phyloP scores from a whole-genome alignment of 805 yeast genomes.

The Scheffersomyces ergatensis region DNA sequence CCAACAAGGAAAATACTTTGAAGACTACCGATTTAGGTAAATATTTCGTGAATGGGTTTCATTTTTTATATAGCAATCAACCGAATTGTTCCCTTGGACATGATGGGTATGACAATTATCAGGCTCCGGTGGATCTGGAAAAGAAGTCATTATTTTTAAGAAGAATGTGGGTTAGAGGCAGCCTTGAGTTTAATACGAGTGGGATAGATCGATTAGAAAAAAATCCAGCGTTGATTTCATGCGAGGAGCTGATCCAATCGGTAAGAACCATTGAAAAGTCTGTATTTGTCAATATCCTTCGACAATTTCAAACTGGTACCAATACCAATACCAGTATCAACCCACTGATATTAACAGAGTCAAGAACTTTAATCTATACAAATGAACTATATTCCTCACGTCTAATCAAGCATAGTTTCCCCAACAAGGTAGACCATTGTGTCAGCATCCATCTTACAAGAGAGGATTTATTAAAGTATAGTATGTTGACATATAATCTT shows the following conservation, averaged over 20 bases:
- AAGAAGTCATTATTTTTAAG: slow-evolving; percentile 41
- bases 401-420: slow-evolving; percentile 2
- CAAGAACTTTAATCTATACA: slow-evolving; percentile 62
- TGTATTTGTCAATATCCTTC: slow-evolving; percentile 53
- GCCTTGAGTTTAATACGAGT: slow-evolving; percentile 37
- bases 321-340: too few relatives aligned
- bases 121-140: slow-evolving; percentile 49
- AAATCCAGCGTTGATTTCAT: slow-evolving; percentile 38
- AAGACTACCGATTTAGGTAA: too few relatives aligned
- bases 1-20: not conserved
- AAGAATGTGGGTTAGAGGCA: slow-evolving; percentile 82
- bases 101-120: slow-evolving; percentile 83
- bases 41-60: slow-evolving; percentile 46
- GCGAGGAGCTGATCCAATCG: slow-evolving; percentile 52
- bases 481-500: slow-evolving; percentile 76
- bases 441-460: slow-evolving; percentile 15
- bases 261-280: slow-evolving; percentile 34
- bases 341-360: slow-evolving; percentile 42
- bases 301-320: slow-evolving; percentile 38
- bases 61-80: slow-evolving; percentile 68
- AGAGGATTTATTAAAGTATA: slow-evolving; percentile 56
- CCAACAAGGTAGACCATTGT: slow-evolving; percentile 23
- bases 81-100: slow-evolving; percentile 43
- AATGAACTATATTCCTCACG: slow-evolving; percentile 26
- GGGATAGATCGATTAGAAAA: slow-evolving; percentile 23